phyloP scores from a whole-genome alignment of 805 yeast species.

The Dipodascus geniculatus region DNA sequence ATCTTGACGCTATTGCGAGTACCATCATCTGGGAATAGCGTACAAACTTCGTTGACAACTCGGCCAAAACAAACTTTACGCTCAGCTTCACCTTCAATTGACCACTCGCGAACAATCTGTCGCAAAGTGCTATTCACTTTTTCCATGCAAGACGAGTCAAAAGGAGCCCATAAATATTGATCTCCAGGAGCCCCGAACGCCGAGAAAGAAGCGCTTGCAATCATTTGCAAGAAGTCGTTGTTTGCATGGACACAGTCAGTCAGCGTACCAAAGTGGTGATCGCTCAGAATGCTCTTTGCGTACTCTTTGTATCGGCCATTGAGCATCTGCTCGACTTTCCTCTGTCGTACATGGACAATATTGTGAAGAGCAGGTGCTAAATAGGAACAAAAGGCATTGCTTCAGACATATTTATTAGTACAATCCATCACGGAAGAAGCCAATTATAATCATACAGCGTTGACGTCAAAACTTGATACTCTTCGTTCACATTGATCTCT shows the following conservation, averaged over 20 bases:
- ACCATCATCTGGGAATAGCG: conserved; percentile 19
- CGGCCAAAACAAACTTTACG: conserved; percentile 43
- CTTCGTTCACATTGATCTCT: not conserved
- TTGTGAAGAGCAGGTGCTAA: not conserved
- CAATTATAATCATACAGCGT: not conserved
- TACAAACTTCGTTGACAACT: conserved; percentile 33
- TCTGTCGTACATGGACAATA: not conserved
- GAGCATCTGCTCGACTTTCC: not conserved
- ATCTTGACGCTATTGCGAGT: conserved; percentile 26
- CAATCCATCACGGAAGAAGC: not conserved
- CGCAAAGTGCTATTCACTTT: conserved; percentile 46
- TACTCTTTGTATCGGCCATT: not conserved
- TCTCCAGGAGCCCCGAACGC: conserved; percentile 17
- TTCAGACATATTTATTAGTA: not conserved
- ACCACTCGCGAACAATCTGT: conserved; percentile 79
- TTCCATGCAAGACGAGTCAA: conserved; percentile 36
- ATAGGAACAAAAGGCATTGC: not conserved
- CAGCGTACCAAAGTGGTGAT: not conserved
- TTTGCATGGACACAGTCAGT: conserved; percentile 12
- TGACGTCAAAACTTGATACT: not conserved
- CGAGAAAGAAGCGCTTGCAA: conserved; percentile 14
- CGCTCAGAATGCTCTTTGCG: not conserved
- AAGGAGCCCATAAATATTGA: conserved; percentile 28
- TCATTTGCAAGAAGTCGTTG: conserved; percentile 13
- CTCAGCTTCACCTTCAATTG: conserved; percentile 40